A percentile compares a stretch with the other conserved stretches of the same genome.
Evolutionary conservation across 208 protist species (phyloP).

Genomic region (Acanthamoeba rhysodes): DNA sequence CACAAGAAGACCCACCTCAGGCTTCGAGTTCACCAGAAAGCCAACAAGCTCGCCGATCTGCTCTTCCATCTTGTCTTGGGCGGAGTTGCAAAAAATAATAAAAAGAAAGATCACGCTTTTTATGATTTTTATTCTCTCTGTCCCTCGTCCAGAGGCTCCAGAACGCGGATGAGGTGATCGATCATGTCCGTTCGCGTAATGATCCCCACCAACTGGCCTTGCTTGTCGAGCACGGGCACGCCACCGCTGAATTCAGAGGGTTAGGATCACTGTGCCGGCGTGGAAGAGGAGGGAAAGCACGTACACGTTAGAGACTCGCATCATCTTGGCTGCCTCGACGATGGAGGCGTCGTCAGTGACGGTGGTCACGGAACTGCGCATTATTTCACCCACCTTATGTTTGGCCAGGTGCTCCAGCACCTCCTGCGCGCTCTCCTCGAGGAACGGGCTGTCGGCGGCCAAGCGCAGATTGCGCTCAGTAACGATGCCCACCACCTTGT

Average conservation of each 20-base stretch:
- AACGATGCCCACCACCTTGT: constrained; percentile 78
- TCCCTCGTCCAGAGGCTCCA: constrained; percentile 73
- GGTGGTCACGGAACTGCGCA: constrained; percentile 75
- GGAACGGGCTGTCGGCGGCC: constrained; percentile 78
- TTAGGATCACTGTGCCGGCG: too few relatives aligned
- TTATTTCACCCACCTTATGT: constrained; percentile 75
- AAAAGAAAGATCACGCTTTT: not conserved
- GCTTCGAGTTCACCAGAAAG: constrained; percentile 67
- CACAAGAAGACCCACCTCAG: constrained; percentile 61
- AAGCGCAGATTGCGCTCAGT: constrained; percentile 84
- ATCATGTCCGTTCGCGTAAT: constrained; percentile 80
- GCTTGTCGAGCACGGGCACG: constrained; percentile 78
- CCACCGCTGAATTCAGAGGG: constrained; percentile 42
- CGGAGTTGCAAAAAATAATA: constrained; percentile 15
- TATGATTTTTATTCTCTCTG: not conserved
- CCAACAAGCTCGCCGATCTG: constrained; percentile 50
- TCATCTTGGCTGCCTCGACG: constrained; percentile 79
- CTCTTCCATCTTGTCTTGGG: constrained; percentile 64
- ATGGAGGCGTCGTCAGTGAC: constrained; percentile 76
- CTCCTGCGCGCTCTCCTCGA: constrained; percentile 79
- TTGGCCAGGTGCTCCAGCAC: constrained; percentile 77
- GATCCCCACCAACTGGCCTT: constrained; percentile 77
- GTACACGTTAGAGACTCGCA: constrained; percentile 79
- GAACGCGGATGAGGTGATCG: constrained; percentile 80
- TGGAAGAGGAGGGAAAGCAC: not conserved